A percentile compares a stretch with the other conserved stretches of the same genome.
Conservation (phyloP, 768 basidiomycete genomes). For the Russula dissimulans region DNA sequence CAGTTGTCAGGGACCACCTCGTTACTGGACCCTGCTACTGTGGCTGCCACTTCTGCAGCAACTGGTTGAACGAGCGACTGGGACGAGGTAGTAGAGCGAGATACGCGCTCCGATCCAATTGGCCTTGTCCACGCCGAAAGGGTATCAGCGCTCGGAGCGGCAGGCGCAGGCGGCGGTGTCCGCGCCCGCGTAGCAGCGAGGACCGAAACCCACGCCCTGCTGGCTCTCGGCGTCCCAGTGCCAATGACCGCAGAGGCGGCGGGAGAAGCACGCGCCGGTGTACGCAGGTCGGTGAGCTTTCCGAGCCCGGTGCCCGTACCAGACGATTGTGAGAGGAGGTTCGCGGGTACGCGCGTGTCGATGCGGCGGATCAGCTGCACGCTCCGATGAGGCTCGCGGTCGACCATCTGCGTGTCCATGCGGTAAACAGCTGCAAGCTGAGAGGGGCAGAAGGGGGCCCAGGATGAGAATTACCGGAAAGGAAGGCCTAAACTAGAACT, state of each 20-base stretch:
- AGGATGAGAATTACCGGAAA: slow-evolving; percentile 1
- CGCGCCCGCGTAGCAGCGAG: slow-evolving; percentile 20
- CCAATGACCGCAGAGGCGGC: slow-evolving; percentile 2
- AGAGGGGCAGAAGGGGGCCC: slow-evolving; percentile 24
- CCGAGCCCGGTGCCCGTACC: slow-evolving; percentile 39
- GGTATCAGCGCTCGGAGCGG: not conserved
- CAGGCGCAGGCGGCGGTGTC: slow-evolving; percentile 4
- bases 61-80: not conserved
- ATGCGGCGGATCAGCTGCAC: slow-evolving; percentile 75
- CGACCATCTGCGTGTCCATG: slow-evolving; percentile 79
- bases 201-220: slow-evolving; percentile 30
- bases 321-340: slow-evolving; percentile 42
- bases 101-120: not conserved
- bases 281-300: slow-evolving; percentile 49
- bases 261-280: slow-evolving; percentile 22
- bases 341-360: slow-evolving; percentile 71
- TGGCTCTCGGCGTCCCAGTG: slow-evolving; percentile 5
- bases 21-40: not conserved
- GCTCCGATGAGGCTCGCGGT: slow-evolving; percentile 83
- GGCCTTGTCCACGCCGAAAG: not conserved
- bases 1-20: slow-evolving; percentile 42
- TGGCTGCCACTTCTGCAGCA: not conserved
- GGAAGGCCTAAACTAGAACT: slow-evolving; percentile 23
- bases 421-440: slow-evolving; percentile 74
- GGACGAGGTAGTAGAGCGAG: slow-evolving; percentile 14